Percentiles rank a stretch among this genome's conserved stretches.
Evolutionary conservation across 2,329 filamentous ascomycete species (phyloP).

Genomic region (Fusarium sp.): DNA sequence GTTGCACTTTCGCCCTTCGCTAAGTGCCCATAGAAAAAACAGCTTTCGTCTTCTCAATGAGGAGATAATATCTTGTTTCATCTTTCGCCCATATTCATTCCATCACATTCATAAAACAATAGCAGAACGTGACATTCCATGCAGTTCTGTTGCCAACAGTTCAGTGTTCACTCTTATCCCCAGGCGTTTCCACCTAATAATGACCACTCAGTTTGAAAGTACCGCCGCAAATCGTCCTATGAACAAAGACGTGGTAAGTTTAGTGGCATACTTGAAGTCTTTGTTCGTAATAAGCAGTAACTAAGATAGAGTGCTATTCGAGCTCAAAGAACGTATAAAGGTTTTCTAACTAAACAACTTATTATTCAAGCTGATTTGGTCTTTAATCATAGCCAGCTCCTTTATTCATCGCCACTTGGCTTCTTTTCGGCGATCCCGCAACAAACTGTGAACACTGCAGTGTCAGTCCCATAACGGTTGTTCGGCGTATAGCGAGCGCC

Average conservation of each 20-base stretch:
- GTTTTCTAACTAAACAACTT: not conserved
- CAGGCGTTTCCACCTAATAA: too few species aligned
- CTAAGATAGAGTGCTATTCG: not conserved
- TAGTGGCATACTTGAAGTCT: not conserved
- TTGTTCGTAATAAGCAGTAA: too few species aligned
- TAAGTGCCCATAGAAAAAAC: not conserved
- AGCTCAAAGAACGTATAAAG: not conserved
- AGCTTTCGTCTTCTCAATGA: not conserved
- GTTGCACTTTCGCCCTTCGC: not conserved
- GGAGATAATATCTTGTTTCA: not conserved
- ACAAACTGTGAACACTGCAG: not conserved
- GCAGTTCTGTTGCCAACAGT: fast-evolving
- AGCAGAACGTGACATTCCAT: not conserved
- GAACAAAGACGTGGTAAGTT: not conserved
- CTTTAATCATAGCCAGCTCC: not conserved
- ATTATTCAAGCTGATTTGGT: not conserved
- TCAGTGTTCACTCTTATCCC: not conserved
- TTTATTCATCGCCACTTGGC: not conserved
- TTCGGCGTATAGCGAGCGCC: not conserved
- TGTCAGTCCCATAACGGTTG: not conserved
- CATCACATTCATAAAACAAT: not conserved
- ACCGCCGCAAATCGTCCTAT: not conserved
- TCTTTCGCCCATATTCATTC: not conserved
- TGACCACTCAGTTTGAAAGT: not conserved
- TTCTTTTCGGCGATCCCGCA: not conserved